Conservation (phyloP, 345 rosid species). For the Cardiospermum halicacabum region DNA sequence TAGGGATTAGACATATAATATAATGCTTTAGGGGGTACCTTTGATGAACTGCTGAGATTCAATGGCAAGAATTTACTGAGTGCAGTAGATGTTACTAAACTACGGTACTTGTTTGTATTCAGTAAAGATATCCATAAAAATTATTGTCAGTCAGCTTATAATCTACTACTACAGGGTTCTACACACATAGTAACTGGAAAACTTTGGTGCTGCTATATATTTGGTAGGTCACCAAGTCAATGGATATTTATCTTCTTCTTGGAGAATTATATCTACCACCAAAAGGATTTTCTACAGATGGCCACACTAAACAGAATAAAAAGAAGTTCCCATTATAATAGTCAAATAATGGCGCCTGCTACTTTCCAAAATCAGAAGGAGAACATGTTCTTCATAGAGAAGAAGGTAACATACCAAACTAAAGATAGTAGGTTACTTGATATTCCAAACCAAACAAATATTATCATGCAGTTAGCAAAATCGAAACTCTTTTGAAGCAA, state of each 20-base stretch:
- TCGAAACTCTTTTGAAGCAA: not conserved
- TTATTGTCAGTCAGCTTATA: not conserved
- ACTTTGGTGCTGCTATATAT: not conserved
- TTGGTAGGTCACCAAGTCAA: not conserved
- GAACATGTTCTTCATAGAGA: not conserved
- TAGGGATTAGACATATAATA: not conserved
- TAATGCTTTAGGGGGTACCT: not conserved
- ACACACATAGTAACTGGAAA: not conserved
- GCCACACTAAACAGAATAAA: not conserved
- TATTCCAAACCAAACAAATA: not conserved
- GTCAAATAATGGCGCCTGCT: not conserved
- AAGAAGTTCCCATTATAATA: not conserved
- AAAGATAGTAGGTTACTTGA: not conserved
- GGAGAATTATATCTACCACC: not conserved
- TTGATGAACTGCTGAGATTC: not conserved
- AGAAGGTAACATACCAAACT: not conserved
- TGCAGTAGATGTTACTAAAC: not conserved
- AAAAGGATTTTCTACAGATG: not conserved
- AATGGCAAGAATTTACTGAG: not conserved
- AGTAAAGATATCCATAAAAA: not conserved
- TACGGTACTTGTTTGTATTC: not conserved
- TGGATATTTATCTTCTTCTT: not conserved
- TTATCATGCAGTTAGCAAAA: not conserved
- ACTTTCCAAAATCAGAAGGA: not conserved
- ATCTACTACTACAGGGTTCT: not conserved